Evolutionary conservation across 1,139 yeast genomes (phyloP).

Genomic region (Geotrichum fermentans): DNA sequence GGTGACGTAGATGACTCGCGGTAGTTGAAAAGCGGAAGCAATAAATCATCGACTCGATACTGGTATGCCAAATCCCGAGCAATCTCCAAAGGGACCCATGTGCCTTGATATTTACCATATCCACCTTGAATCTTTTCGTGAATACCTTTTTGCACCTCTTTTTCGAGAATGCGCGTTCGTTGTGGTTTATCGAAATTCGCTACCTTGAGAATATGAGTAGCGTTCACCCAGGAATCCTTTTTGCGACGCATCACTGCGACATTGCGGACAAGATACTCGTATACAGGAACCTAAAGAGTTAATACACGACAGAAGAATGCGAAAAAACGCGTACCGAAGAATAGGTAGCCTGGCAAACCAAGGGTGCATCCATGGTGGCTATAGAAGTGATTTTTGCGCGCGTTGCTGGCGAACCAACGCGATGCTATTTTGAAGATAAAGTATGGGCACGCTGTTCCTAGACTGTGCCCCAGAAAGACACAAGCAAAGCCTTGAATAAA

Average conservation of each 20-base stretch:
- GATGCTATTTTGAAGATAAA: not conserved
- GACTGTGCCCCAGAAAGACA: too few species aligned
- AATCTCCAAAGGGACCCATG: conserved; percentile 81
- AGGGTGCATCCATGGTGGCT: conserved; percentile 15
- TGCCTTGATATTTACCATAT: conserved; percentile 94
- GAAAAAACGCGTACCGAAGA: conserved; percentile 15
- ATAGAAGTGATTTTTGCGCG: not conserved
- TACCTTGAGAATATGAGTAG: conserved; percentile 92
- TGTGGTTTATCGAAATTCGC: conserved; percentile 94
- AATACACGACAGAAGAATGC: not conserved
- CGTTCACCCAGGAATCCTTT: conserved; percentile 91
- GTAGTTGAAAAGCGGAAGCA: conserved; percentile 61
- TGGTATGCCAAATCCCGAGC: conserved; percentile 57
- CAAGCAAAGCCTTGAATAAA: too few species aligned
- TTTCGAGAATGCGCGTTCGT: conserved; percentile 84
- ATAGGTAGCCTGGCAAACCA: conserved; percentile 20
- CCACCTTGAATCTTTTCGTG: conserved; percentile 98
- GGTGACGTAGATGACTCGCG: conserved; percentile 35
- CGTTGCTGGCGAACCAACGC: not conserved
- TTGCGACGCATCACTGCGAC: conserved; percentile 92
- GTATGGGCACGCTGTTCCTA: too few species aligned
- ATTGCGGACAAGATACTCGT: conserved; percentile 73
- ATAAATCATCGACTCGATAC: conserved; percentile 63
- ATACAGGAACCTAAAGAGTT: conserved; percentile 59
- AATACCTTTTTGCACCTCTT: conserved; percentile 78